Percentiles rank a stretch among this genome's conserved stretches.
Evolutionary conservation across 2,329 filamentous ascomycete genomes (phyloP).

Genomic region (Beauveria rudraprayagi): DNA sequence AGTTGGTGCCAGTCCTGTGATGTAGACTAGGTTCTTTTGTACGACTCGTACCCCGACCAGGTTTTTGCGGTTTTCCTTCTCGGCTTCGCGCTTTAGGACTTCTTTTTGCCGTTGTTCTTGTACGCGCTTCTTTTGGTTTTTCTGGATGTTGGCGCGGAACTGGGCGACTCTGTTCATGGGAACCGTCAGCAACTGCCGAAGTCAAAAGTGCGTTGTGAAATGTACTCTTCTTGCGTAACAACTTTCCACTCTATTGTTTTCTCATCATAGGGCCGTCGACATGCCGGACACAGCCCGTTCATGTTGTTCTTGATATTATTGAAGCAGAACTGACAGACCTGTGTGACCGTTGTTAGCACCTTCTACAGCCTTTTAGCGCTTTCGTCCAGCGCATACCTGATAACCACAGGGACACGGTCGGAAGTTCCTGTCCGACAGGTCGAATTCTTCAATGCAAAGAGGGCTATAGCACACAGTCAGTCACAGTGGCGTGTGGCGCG

Average conservation of each 20-base stretch:
- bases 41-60: constrained; percentile 91
- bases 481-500: constrained; percentile 12
- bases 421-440: constrained; percentile 95
- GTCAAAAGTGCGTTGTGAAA: constrained; percentile 17
- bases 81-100: constrained; percentile 89
- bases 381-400: constrained; percentile 55
- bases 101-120: constrained; percentile 83
- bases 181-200: background rate
- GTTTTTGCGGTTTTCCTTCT: constrained; percentile 92
- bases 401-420: constrained; percentile 95
- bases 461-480: constrained; percentile 51
- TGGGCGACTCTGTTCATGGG: constrained; percentile 51
- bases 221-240: constrained; percentile 89
- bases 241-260: constrained; percentile 96
- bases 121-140: constrained; percentile 88
- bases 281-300: constrained; percentile 96
- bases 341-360: constrained; percentile 13
- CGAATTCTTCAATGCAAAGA: constrained; percentile 97
- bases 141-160: constrained; percentile 70
- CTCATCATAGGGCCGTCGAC: constrained; percentile 89
- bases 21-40: constrained; percentile 97
- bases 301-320: constrained; percentile 99
- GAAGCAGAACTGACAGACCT: constrained; percentile 99
- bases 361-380: background rate
- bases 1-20: constrained; percentile 86